phyloP scores from a whole-genome alignment of 176 grass and related monocot species.

The Zoysia pacifica region DNA sequence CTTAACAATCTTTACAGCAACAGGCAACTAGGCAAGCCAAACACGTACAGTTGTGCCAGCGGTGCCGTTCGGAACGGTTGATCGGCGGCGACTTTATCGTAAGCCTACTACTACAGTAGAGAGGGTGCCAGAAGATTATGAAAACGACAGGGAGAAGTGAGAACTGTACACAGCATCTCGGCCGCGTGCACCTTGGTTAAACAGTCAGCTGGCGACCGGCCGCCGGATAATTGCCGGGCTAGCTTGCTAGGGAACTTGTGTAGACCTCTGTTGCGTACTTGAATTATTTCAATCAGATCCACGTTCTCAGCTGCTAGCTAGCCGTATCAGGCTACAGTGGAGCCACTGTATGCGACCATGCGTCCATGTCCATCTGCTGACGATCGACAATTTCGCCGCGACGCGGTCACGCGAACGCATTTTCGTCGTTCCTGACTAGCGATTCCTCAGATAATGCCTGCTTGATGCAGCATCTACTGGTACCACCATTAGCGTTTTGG shows the following conservation, averaged over 20 bases:
- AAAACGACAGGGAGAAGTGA: background rate
- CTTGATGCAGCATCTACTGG: too few species aligned
- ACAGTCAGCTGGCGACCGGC: constrained; percentile 27
- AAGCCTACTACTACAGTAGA: background rate
- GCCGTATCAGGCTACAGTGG: background rate
- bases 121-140: background rate
- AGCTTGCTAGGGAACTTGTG: background rate
- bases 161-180: background rate
- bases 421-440: too few species aligned
- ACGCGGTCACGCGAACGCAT: too few species aligned
- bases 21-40: too few species aligned
- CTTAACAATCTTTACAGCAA: too few species aligned
- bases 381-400: background rate
- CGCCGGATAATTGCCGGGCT: constrained; percentile 13
- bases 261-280: constrained; percentile 31
- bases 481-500: too few species aligned
- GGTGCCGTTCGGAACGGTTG: constrained; percentile 5
- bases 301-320: constrained; percentile 8
- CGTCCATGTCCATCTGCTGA: too few species aligned
- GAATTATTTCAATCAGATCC: constrained; percentile 34
- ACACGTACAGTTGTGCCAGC: background rate
- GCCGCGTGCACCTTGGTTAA: constrained; percentile 31
- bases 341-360: background rate
- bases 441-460: too few species aligned
- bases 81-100: constrained; percentile 3